A percentile compares a stretch with the other conserved stretches of the same genome.
These are phyloP conservation scores for Phialophora verrucosa DNA, from an alignment of 2,329 filamentous ascomycete species.

Conservation along the genomic window DNA sequence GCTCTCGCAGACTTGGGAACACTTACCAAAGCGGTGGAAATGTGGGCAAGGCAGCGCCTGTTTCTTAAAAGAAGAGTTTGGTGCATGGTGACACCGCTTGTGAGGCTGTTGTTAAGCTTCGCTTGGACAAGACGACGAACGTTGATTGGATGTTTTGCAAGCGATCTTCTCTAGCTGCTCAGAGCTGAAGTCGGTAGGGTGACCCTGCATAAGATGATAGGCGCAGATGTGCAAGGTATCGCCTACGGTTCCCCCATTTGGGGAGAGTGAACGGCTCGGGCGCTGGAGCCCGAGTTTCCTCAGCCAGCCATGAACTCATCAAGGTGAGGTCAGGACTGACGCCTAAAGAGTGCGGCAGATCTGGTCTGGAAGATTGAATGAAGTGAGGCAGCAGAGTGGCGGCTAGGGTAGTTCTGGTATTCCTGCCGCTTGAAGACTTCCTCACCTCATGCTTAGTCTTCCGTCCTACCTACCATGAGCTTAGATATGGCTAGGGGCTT, in stretches of 20 bases:
- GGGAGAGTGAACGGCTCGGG: background rate
- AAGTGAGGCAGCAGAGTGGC: background rate
- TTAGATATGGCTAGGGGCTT: background rate
- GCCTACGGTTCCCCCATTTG: background rate
- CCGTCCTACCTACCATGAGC: background rate
- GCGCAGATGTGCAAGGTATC: background rate
- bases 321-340: background rate
- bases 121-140: background rate
- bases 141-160: background rate
- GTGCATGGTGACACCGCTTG: background rate
- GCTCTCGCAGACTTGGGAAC: background rate
- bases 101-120: conserved; percentile 1
- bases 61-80: background rate
- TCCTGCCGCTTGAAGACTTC: background rate
- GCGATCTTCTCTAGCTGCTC: background rate
- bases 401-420: background rate
- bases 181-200: background rate
- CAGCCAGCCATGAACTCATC: conserved; percentile 2
- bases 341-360: background rate
- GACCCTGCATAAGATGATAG: background rate
- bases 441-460: background rate
- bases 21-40: conserved; percentile 5
- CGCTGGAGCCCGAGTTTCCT: background rate
- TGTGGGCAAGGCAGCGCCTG: background rate
- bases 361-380: background rate